Base-by-base conservation (phyloP, 768 basidiomycete species). In the Suillus occidentalis region DNA sequence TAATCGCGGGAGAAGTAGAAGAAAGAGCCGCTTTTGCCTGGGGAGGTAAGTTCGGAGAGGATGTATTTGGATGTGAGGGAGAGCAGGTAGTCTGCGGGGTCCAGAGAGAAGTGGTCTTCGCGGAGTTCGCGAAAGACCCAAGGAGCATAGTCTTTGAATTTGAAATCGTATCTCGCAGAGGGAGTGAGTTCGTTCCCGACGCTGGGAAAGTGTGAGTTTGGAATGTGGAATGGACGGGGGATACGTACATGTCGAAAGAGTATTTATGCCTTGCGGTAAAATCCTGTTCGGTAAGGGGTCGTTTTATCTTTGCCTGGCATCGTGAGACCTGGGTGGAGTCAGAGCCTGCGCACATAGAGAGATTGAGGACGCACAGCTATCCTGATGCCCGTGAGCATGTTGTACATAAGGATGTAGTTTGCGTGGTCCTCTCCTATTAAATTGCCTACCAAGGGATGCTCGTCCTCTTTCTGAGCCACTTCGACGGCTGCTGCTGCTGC, bases 1-100 rank as follows among this genome's bases (percentile, higher is more conserved):
- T 99, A 99, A 81, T 99, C 97, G 49, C 95, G 86, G 7, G 95
- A 97, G 76, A 98, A 99, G 79, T 99, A 99, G 83, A 99, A 99
- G 81, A 99, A 99, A 16, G 94, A 96, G 37, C 97, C 97, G 2
- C 94, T 96, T 81, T 99, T 99, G 39, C 97, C 97, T 0, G 97
- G 97, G 0, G 95, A 97, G 25, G 97, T 97, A 37, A 99, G 87
- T 73, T 99, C 97, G 47, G 95, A 97, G 37, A 99, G 85, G 75
- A 99, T 99, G 80, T 99, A 99, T 75, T 97, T 97, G 10, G 92
- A 90, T 5, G 97, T 99, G 64, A 99, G 87, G 1, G 95, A 97
- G 64, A 99, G 87, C 18, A 99, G 87, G 79, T 99, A 99, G 77
- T 99, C 97, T 42, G 95, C 94, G 3, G 97, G 97, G 74, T 99